Conservation (phyloP, 805 yeast species). For the Jamesozyma gamospora region DNA sequence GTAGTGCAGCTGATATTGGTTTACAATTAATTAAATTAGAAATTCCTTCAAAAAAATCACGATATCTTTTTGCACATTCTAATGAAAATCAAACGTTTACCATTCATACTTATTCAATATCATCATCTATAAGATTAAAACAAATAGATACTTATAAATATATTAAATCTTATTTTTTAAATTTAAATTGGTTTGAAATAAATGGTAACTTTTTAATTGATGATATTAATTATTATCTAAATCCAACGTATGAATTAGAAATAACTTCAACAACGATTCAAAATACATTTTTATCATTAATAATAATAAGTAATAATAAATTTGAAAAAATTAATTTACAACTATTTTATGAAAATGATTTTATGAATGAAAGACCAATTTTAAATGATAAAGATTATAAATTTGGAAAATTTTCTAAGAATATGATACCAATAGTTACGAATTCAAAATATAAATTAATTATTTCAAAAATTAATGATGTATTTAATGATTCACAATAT, state of each 20-base stretch:
- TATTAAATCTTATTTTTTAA: neutral
- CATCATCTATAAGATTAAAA: constrained; percentile 1
- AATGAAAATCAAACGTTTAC: constrained; percentile 14
- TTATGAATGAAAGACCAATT: constrained; percentile 15
- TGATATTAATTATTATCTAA: constrained; percentile 9
- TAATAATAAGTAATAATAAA: constrained; percentile 8
- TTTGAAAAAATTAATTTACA: constrained; percentile 15
- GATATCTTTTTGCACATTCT: constrained; percentile 20
- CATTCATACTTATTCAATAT: constrained; percentile 13
- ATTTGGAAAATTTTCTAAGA: constrained; percentile 6
- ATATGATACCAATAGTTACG: constrained; percentile 12
- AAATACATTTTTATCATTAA: constrained; percentile 11
- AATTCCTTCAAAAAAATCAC: constrained; percentile 4
- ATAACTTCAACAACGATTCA: constrained; percentile 2
- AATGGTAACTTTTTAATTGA: neutral
- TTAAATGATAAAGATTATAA: constrained; percentile 8
- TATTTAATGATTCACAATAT: too few relatives aligned
- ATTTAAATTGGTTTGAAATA: neutral
- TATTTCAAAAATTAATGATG: constrained; percentile 3
- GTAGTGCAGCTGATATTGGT: constrained; percentile 31
- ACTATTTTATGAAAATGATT: constrained; percentile 16
- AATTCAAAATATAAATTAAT: constrained; percentile 16
- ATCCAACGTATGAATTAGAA: constrained; percentile 18
- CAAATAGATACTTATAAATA: constrained; percentile 3
- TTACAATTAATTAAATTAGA: constrained; percentile 28